Base-by-base conservation (phyloP, 352 stramenopile genomes). In the Pythium biforme region DNA sequence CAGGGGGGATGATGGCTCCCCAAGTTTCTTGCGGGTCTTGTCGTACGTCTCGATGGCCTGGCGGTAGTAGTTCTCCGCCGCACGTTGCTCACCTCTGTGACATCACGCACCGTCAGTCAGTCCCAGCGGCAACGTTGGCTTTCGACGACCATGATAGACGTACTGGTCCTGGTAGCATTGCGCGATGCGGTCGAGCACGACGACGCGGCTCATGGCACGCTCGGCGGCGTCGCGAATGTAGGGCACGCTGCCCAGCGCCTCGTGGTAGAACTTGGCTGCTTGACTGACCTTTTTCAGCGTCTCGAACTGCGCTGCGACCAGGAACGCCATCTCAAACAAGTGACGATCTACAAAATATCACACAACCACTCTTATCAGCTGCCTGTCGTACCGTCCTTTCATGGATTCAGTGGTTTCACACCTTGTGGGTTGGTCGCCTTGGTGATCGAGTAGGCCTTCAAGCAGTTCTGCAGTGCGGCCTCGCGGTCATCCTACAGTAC, bases 301-400 rank as follows among this genome's bases (percentile, higher is more conserved):
- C 55, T 92, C 83, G 58, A 87, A 90, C 68, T 92, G 84, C 25
- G 84, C 82, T 20, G 84, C 82, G 31, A 94, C 88, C 11, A 76
- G 62, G 40, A 94, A 92, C 22, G 82, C 80, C 15, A 94, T 51
- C 64, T 90, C 81, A 47, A 92, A 90, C 72, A 92, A 73, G 53
- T 92, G 84, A 0, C 77, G 79, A 64, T 94, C 84, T 93, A 66
- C 19, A 41, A 8, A 49, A 19, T n/a, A 59, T 48, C 23, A 34
- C 14, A 50, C 12, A 47, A 45, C 1, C 19, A 15, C 6, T 17
- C 1, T 45, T 3, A 45, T 0, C 39, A 22, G 11, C 11, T 45
- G 19, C 39, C 0, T 15, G 7, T 6, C 3, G 14, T 2, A 4
- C 19, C 33, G 5, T 9, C 4, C n/a, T 22, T 43, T 39, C 31